Percentiles rank a stretch among this genome's conserved stretches.
phyloP scores from a whole-genome alignment of 2,329 filamentous ascomycete genomes.

The Pezicula radicicola region DNA sequence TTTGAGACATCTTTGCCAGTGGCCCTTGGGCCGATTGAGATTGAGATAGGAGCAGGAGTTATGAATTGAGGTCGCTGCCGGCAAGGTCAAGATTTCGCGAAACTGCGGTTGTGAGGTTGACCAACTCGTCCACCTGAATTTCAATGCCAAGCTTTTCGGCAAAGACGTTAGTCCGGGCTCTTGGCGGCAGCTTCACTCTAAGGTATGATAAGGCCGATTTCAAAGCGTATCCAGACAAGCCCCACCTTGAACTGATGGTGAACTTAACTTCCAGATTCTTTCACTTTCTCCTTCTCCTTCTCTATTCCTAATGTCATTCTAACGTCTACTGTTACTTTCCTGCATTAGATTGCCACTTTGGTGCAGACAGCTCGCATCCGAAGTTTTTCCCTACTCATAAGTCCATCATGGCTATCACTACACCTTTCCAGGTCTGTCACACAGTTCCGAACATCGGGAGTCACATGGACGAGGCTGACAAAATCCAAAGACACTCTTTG shows the following conservation, averaged over 20 bases:
- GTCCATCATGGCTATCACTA: slow-evolving; percentile 26
- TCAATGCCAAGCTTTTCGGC: slow-evolving; percentile 6
- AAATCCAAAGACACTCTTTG: slow-evolving; percentile 74
- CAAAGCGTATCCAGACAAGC: slow-evolving; percentile 15
- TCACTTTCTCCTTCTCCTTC: too few species aligned
- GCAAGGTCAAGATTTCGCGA: not conserved
- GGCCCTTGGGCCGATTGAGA: slow-evolving; percentile 20
- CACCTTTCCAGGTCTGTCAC: slow-evolving; percentile 29
- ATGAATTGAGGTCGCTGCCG: slow-evolving; percentile 2
- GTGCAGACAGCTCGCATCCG: too few species aligned
- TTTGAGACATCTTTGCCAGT: slow-evolving; percentile 67
- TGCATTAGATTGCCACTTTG: too few species aligned
- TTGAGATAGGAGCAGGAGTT: slow-evolving; percentile 2
- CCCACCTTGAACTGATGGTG: not conserved
- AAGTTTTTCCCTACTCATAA: too few species aligned
- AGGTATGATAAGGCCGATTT: slow-evolving; percentile 24
- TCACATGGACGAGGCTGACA: slow-evolving; percentile 22
- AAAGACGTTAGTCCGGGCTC: not conserved
- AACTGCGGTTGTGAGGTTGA: slow-evolving; percentile 1
- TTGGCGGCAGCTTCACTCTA: not conserved
- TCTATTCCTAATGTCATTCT: too few species aligned
- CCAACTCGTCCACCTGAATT: slow-evolving; percentile 5
- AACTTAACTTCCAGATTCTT: too few species aligned
- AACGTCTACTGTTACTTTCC: too few species aligned
- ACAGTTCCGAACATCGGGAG: slow-evolving; percentile 4